These are phyloP conservation scores for Solanum aculeatissimum DNA, from an alignment of 305 asterid species.

Conservation along the genomic window DNA sequence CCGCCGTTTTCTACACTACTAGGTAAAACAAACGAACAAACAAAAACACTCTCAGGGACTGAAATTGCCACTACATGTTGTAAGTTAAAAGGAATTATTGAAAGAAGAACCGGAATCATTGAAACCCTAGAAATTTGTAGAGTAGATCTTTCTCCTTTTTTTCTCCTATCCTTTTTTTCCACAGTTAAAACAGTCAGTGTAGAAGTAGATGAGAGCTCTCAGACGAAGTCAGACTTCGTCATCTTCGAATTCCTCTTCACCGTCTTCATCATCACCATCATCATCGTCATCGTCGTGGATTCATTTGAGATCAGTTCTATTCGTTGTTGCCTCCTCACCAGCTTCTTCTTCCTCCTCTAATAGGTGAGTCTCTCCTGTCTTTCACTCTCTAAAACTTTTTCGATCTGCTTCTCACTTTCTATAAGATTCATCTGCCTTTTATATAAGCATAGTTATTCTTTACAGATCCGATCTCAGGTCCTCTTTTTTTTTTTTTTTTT, in stretches of 20 bases:
- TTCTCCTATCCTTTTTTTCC: not conserved
- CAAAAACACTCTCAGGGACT: not conserved
- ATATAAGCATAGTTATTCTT: not conserved
- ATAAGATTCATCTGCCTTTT: not conserved
- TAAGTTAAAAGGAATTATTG: not conserved
- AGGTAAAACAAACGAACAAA: conserved; percentile 25
- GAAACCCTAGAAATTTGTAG: conserved; percentile 41
- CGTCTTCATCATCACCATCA: conserved; percentile 60
- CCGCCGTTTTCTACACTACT: conserved; percentile 54
- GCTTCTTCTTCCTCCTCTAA: conserved; percentile 62
- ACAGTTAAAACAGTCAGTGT: conserved; percentile 7
- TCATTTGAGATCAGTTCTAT: conserved; percentile 90
- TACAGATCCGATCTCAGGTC: conserved; percentile 1
- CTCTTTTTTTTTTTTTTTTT: not conserved
- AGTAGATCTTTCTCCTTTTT: conserved; percentile 16
- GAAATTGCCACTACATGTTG: not conserved
- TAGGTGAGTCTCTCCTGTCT: conserved; percentile 51
- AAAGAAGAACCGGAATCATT: not conserved
- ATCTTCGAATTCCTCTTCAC: conserved; percentile 57
- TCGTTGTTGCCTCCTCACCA: conserved; percentile 76
- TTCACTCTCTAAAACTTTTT: conserved; percentile 14
- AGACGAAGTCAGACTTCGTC: conserved; percentile 87
- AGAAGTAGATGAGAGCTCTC: conserved; percentile 82
- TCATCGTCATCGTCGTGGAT: conserved; percentile 73
- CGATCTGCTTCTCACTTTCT: not conserved